Evolutionary conservation across 1,284 basidiomycete genomes (phyloP).

Genomic region (Wallemia hederae): DNA sequence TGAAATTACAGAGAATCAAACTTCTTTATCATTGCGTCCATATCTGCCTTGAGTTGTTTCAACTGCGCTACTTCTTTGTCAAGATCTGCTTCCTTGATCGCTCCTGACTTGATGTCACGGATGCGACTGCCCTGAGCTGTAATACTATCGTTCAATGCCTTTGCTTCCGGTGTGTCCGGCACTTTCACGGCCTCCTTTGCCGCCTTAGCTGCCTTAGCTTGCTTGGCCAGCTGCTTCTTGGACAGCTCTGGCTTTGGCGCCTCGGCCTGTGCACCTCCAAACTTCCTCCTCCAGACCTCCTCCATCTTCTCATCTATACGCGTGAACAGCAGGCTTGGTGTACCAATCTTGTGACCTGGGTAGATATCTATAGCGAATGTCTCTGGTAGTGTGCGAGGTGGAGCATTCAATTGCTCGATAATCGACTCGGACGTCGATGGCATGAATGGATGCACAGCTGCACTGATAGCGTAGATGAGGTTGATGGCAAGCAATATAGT

Average conservation of each 20-base stretch:
- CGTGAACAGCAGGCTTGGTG: slow-evolving; percentile 72
- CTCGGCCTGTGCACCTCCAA: slow-evolving; percentile 29
- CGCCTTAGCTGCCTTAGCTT: slow-evolving; percentile 12
- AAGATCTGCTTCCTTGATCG: slow-evolving; percentile 21
- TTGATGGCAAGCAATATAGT: slow-evolving; percentile 39
- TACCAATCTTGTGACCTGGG: slow-evolving; percentile 56
- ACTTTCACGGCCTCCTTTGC: slow-evolving; percentile 19
- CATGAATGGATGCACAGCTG: slow-evolving; percentile 84
- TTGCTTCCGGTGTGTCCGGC: slow-evolving; percentile 32
- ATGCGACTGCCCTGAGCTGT: slow-evolving; percentile 42
- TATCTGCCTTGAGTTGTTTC: slow-evolving; percentile 31
- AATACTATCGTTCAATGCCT: slow-evolving; percentile 36
- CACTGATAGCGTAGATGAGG: slow-evolving; percentile 69
- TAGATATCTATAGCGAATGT: slow-evolving; percentile 47
- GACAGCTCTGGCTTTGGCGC: slow-evolving; percentile 14
- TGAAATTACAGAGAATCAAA: neutral
- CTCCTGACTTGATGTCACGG: slow-evolving; percentile 32
- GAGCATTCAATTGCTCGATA: slow-evolving; percentile 65
- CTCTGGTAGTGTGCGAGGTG: slow-evolving; percentile 41
- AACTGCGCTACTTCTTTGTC: slow-evolving; percentile 22
- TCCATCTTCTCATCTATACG: slow-evolving; percentile 76
- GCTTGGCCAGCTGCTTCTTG: slow-evolving; percentile 26
- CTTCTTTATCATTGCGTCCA: slow-evolving; percentile 16
- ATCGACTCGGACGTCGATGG: slow-evolving; percentile 60
- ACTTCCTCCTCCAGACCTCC: slow-evolving; percentile 49